Conservation (phyloP, 2,329 filamentous ascomycete species). For the Hymenoscyphus linearis region DNA sequence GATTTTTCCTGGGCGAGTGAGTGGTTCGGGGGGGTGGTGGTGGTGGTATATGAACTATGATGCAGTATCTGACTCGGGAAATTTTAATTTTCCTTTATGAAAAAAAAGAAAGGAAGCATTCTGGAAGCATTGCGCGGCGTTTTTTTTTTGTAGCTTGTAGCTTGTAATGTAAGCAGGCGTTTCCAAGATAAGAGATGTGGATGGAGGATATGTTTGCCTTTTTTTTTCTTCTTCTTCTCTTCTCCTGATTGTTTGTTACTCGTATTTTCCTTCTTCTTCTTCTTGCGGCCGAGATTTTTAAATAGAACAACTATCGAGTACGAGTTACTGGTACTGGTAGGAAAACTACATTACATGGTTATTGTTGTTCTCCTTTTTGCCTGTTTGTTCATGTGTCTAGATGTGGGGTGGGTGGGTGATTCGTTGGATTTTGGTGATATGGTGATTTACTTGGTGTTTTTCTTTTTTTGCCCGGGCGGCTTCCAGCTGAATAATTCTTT, state of each 20-base stretch:
- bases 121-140: conserved; percentile 13
- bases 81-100: background rate
- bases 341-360: too few species aligned
- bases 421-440: too few species aligned
- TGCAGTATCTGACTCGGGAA: background rate
- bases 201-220: background rate
- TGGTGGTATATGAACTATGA: background rate
- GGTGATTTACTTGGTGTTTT: background rate
- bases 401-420: too few species aligned
- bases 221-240: background rate
- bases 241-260: too few species aligned
- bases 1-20: background rate
- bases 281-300: background rate
- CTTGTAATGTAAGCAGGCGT: conserved; percentile 1
- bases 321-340: too few species aligned
- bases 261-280: background rate
- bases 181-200: conserved; percentile 1
- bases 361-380: too few species aligned
- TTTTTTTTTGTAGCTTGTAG: background rate
- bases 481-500: too few species aligned
- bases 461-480: too few species aligned
- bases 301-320: background rate
- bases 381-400: too few species aligned
- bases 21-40: background rate
- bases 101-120: conserved; percentile 8